Evolutionary conservation across 306 rosid genomes (phyloP).

Genomic region (Echinosophora koreensis): DNA sequence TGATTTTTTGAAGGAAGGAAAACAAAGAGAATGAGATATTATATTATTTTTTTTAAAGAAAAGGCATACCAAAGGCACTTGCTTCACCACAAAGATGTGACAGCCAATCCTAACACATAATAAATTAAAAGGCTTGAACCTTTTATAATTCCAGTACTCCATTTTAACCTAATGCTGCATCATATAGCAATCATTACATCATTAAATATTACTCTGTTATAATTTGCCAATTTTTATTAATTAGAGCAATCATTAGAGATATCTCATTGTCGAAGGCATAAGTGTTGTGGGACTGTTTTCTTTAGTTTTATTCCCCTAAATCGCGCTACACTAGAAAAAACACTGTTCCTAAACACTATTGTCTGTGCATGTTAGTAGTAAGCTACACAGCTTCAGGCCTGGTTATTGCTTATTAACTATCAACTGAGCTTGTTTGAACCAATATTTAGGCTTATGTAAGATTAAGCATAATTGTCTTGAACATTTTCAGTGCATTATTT

Average conservation of each 20-base stretch:
- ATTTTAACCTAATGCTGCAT: conserved; percentile 12
- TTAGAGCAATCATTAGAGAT: not conserved
- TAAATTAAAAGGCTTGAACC: conserved; percentile 10
- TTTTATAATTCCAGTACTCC: conserved; percentile 7
- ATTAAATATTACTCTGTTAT: conserved; percentile 6
- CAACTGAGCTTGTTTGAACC: conserved; percentile 15
- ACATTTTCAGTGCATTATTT: not conserved
- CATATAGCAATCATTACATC: not conserved
- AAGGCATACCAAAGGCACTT: not conserved
- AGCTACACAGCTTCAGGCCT: conserved; percentile 13
- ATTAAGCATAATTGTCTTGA: conserved; percentile 13
- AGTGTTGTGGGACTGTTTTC: conserved; percentile 1
- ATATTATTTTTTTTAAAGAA: conserved; percentile 23
- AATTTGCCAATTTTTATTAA: not conserved
- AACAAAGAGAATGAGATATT: not conserved
- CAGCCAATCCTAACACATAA: not conserved
- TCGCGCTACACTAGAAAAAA: not conserved
- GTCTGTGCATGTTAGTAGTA: conserved; percentile 6
- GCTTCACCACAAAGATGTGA: conserved; percentile 8
- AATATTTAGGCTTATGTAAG: not conserved
- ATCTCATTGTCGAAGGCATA: not conserved
- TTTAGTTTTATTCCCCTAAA: conserved; percentile 19
- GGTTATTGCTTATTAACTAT: not conserved
- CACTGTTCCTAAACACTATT: conserved; percentile 1
- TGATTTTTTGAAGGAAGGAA: not conserved